Base-by-base conservation (phyloP, 129 eudicot genomes). In the Oenanthe sinensis region DNA sequence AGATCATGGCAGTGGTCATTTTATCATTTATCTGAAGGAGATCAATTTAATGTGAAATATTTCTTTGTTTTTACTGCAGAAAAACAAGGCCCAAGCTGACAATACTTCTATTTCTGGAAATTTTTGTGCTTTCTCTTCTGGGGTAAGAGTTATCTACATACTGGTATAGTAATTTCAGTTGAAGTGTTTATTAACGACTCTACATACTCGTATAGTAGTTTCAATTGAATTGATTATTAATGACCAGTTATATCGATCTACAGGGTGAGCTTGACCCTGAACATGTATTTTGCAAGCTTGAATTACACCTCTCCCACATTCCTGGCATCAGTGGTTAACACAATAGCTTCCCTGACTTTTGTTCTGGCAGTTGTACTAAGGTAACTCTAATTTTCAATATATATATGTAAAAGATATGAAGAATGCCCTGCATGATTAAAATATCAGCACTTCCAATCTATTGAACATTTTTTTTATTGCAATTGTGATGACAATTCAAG, bases 281-380 rank as follows among this genome's bases (percentile, higher is more conserved):
- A 90, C 78, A 86, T 88, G 96, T 90, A 84, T 75, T 90, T 90
- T 75, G 86, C 89, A 73, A 90, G 96, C 85, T 50, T 90, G 82
- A 85, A 79, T 71, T 86, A 78, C 84, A 90, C 96, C 36, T 88
- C 96, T 62, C 90, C 96, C 3, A 88, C 92, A 2, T 82, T 88
- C 26, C 84, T 90, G 63, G 86, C 96, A 81, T 86, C 92, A 47
- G 82, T 90, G 88, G 85, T 86, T 77, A 90, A 90, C 75, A 86
- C 96, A n/a, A 84, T 90, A 81, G 87, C 96, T 77, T 81, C 85
- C 85, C 44, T 90, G 37, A 90, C 96, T 36, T 90, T 90, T 74
- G 82, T 88, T 19, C 78, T 88, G 3, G 96, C 96, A 71, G 82
- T 90, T 71, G 75, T 78, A 71, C 85, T 90, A 43, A 85, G 92